A percentile compares a stretch with the other conserved stretches of the same genome.
phyloP scores from a whole-genome alignment of 768 basidiomycete species.

The Macrolepiota albuminosa region DNA sequence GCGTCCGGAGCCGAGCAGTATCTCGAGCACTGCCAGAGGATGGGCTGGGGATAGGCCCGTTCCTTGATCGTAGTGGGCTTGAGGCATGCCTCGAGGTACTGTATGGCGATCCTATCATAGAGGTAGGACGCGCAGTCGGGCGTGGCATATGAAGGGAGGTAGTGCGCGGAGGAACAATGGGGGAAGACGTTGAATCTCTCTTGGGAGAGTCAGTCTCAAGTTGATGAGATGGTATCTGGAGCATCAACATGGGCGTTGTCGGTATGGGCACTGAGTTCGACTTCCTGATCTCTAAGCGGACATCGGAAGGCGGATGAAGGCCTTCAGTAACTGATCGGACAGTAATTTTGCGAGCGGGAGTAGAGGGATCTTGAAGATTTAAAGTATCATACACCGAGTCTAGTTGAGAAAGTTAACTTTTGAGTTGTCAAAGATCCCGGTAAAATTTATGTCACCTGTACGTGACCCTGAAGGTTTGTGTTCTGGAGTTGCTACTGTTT shows the following conservation, averaged over 20 bases:
- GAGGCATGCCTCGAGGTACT: conserved; percentile 31
- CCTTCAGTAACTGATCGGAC: conserved; percentile 32
- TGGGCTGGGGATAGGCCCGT: conserved; percentile 26
- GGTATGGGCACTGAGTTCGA: conserved; percentile 10
- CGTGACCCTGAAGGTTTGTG: conserved; percentile 11
- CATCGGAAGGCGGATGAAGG: conserved; percentile 19
- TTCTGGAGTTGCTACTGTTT: conserved; percentile 30
- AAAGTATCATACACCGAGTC: conserved; percentile 51
- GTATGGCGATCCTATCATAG: conserved; percentile 27
- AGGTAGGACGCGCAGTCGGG: conserved; percentile 20
- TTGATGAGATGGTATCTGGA: conserved; percentile 23
- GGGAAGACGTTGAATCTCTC: conserved; percentile 18
- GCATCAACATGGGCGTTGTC: conserved; percentile 24
- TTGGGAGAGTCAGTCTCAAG: conserved; percentile 19
- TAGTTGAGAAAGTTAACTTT: conserved; percentile 64
- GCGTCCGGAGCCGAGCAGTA: conserved; percentile 46
- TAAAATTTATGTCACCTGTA: conserved; percentile 40
- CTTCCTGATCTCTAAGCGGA: conserved; percentile 19
- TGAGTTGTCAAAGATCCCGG: conserved; percentile 65
- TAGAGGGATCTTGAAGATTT: conserved; percentile 64
- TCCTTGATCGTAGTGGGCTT: conserved; percentile 42
- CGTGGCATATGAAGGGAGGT: conserved; percentile 42
- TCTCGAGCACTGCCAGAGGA: conserved; percentile 25
- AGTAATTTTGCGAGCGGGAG: conserved; percentile 42
- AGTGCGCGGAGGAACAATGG: conserved; percentile 45